phyloP scores from a whole-genome alignment of 495 filamentous ascomycete species.

The Penicillium desertorum region DNA sequence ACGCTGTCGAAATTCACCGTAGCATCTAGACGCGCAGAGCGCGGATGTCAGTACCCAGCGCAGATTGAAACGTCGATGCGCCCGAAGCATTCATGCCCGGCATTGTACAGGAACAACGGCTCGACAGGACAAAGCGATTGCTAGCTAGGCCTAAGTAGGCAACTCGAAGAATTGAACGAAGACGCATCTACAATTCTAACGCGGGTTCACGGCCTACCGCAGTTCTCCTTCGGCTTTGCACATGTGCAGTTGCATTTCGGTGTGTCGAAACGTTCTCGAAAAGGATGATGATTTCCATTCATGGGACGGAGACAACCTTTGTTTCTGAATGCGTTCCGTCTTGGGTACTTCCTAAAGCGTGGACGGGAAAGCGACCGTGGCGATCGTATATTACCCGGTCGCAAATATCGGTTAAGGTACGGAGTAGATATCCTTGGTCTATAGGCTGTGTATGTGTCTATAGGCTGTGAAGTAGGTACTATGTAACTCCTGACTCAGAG shows the following conservation, averaged over 20 bases:
- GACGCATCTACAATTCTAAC: slow-evolving; percentile 17
- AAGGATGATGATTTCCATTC: background rate
- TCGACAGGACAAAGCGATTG: slow-evolving; percentile 8
- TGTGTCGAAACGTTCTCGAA: slow-evolving; percentile 22
- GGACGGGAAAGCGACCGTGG: slow-evolving; percentile 7
- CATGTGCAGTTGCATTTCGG: slow-evolving; percentile 8
- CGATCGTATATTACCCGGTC: slow-evolving; percentile 9
- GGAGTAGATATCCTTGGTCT: background rate
- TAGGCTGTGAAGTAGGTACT: background rate
- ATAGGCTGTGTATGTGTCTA: background rate
- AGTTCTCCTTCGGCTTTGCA: slow-evolving; percentile 8
- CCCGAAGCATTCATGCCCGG: slow-evolving; percentile 3
- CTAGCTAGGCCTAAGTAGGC: background rate
- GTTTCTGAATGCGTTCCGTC: background rate
- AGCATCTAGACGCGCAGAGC: slow-evolving; percentile 4
- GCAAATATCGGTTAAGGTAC: slow-evolving; percentile 13
- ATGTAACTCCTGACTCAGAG: background rate
- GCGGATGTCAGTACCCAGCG: slow-evolving; percentile 10
- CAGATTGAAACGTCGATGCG: slow-evolving; percentile 7
- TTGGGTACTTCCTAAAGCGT: background rate
- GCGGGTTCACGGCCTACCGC: slow-evolving; percentile 4
- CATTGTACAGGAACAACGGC: slow-evolving; percentile 3
- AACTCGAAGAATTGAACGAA: slow-evolving; percentile 19
- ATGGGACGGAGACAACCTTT: background rate
- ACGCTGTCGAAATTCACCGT: background rate